Percentiles rank a stretch among this genome's conserved stretches.
phyloP scores from a whole-genome alignment of 768 basidiomycete species.

The Mycena kentingensis region DNA sequence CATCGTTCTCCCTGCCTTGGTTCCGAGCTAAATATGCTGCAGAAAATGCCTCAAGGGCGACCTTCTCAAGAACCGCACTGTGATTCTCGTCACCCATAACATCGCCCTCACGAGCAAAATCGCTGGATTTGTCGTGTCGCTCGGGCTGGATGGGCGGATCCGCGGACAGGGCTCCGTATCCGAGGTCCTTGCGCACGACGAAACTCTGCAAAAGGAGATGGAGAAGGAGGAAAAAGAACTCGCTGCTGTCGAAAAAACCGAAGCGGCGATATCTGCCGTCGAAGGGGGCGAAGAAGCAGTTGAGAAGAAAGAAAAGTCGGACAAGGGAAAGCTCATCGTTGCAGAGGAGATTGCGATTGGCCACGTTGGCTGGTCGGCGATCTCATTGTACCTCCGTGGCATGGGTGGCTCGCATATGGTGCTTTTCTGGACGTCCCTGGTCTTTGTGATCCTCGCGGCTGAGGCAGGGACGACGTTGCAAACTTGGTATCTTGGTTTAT shows the following conservation, averaged over 20 bases:
- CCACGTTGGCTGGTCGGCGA: constrained; percentile 49
- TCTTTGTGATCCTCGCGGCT: constrained; percentile 26
- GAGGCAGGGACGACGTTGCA: constrained; percentile 32
- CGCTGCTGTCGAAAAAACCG: constrained; percentile 29
- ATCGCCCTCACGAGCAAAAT: constrained; percentile 55
- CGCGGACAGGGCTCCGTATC: constrained; percentile 50
- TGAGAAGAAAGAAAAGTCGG: constrained; percentile 25
- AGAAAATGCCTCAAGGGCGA: constrained; percentile 79
- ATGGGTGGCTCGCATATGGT: constrained; percentile 39
- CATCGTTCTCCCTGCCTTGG: too few relatives aligned
- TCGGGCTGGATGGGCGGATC: constrained; percentile 58
- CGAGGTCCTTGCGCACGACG: constrained; percentile 47
- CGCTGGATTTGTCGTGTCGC: constrained; percentile 57
- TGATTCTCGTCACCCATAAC: constrained; percentile 65
- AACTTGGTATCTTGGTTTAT: constrained; percentile 48
- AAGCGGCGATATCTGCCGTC: constrained; percentile 13
- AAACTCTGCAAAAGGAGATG: constrained; percentile 34
- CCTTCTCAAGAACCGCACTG: constrained; percentile 72
- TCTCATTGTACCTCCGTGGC: constrained; percentile 41
- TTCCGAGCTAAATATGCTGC: background rate
- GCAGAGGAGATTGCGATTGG: constrained; percentile 65
- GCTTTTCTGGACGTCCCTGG: constrained; percentile 35
- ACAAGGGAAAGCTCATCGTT: constrained; percentile 58
- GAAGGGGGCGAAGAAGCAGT: too few relatives aligned
- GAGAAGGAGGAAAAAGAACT: constrained; percentile 33